Percentiles rank a stretch among this genome's conserved stretches.
Conservation (phyloP, 768 basidiomycete genomes). For the Pisolithus sp. region DNA sequence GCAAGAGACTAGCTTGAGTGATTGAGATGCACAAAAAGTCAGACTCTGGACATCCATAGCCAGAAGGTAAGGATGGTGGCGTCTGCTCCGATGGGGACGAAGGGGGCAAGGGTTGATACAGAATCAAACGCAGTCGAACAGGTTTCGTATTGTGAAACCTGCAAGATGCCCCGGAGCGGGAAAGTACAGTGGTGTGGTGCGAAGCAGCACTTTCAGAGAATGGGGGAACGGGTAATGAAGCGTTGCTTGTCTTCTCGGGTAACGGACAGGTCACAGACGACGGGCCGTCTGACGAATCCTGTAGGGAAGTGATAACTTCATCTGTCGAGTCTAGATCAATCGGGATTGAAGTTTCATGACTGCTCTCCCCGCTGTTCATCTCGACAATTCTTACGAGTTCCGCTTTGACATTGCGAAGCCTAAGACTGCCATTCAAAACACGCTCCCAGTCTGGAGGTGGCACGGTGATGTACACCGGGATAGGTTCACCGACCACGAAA, state of each 20-base stretch:
- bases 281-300: constrained; percentile 21
- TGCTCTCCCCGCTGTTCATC: constrained; percentile 42
- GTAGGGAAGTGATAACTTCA: constrained; percentile 9
- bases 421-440: constrained; percentile 61
- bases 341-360: constrained; percentile 27
- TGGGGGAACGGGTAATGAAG: constrained; percentile 35
- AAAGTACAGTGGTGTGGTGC: constrained; percentile 46
- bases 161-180: constrained; percentile 87
- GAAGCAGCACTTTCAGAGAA: constrained; percentile 35
- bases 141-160: constrained; percentile 76
- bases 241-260: constrained; percentile 27
- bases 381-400: constrained; percentile 69
- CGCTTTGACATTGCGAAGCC: constrained; percentile 73
- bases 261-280: constrained; percentile 22
- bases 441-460: constrained; percentile 66
- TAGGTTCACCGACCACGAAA: constrained; percentile 65
- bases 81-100: constrained; percentile 44
- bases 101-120: constrained; percentile 57
- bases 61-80: constrained; percentile 36
- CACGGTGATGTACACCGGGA: constrained; percentile 76
- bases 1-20: constrained; percentile 76
- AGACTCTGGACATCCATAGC: constrained; percentile 44
- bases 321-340: constrained; percentile 14
- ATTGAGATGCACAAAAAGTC: constrained; percentile 69
- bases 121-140: constrained; percentile 71